Conservation (phyloP, 768 basidiomycete species). For the Coprinopsis strossmayeri region DNA sequence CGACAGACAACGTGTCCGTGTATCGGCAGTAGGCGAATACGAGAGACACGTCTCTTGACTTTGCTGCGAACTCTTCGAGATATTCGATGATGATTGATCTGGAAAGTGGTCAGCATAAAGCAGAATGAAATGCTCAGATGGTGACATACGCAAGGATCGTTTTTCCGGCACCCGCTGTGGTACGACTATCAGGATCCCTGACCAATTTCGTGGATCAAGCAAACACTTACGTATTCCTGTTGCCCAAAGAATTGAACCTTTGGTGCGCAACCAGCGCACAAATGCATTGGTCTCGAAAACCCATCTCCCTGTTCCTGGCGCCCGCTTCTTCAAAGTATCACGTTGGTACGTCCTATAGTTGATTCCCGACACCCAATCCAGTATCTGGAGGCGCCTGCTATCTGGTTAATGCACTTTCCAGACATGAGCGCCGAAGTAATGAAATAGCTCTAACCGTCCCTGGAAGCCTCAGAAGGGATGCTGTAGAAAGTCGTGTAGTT, state of each 20-base stretch:
- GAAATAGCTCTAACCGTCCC: too few species aligned
- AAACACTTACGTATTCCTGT: constrained; percentile 1
- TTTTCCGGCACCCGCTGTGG: constrained; percentile 4
- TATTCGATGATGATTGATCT: not conserved
- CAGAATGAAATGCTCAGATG: not conserved
- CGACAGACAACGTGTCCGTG: not conserved
- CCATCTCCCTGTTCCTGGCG: not conserved
- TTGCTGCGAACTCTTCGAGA: not conserved
- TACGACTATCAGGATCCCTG: not conserved
- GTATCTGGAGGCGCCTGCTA: not conserved
- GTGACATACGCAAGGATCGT: not conserved
- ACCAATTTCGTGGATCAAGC: not conserved
- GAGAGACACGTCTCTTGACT: not conserved
- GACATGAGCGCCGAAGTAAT: too few species aligned
- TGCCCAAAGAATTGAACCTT: not conserved
- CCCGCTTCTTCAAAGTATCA: not conserved
- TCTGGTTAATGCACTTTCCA: too few species aligned
- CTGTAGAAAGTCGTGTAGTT: too few species aligned
- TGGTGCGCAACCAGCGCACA: not conserved
- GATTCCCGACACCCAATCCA: not conserved
- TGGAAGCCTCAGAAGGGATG: too few species aligned
- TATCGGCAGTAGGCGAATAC: constrained; percentile 1
- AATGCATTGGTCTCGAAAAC: not conserved
- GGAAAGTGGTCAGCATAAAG: not conserved
- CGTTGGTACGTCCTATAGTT: not conserved